Conservation (phyloP, 495 filamentous ascomycete species). For the Penicillium bovifimosum region DNA sequence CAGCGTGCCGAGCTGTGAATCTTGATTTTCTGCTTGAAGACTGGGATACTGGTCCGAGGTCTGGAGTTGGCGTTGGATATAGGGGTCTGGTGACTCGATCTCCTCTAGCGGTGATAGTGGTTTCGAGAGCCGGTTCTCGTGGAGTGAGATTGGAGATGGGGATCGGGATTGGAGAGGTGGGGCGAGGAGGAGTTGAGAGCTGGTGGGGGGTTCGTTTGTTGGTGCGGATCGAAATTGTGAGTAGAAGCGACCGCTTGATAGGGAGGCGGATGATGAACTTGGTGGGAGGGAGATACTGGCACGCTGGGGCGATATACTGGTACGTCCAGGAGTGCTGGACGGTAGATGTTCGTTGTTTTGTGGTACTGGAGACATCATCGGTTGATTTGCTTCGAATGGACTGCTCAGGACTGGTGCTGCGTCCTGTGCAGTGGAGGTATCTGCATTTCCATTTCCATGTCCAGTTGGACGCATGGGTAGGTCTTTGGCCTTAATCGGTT, state of each 20-base stretch:
- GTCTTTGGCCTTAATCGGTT: not conserved
- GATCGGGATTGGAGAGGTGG: conserved; percentile 13
- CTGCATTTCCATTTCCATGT: not conserved
- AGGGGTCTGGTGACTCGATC: not conserved
- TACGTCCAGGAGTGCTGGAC: conserved; percentile 3
- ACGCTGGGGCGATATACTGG: conserved; percentile 12
- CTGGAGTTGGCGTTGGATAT: not conserved
- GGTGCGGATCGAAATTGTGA: conserved; percentile 10
- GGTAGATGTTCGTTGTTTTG: not conserved
- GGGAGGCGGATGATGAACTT: conserved; percentile 1
- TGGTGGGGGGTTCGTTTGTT: not conserved
- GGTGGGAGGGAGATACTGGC: conserved; percentile 12
- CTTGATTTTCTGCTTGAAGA: not conserved
- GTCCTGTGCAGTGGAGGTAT: not conserved
- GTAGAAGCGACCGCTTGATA: conserved; percentile 18
- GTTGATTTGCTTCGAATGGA: conserved; percentile 1
- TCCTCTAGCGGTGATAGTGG: conserved; percentile 1
- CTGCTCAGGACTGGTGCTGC: not conserved
- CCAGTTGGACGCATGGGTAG: not conserved
- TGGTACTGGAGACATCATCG: not conserved
- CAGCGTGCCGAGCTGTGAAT: not conserved
- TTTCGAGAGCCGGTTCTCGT: not conserved
- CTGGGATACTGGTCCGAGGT: not conserved
- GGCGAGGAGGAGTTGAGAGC: conserved; percentile 8
- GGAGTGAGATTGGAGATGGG: not conserved